Base-by-base conservation (phyloP, 78 protist genomes). In the Bigelowiella natans region DNA sequence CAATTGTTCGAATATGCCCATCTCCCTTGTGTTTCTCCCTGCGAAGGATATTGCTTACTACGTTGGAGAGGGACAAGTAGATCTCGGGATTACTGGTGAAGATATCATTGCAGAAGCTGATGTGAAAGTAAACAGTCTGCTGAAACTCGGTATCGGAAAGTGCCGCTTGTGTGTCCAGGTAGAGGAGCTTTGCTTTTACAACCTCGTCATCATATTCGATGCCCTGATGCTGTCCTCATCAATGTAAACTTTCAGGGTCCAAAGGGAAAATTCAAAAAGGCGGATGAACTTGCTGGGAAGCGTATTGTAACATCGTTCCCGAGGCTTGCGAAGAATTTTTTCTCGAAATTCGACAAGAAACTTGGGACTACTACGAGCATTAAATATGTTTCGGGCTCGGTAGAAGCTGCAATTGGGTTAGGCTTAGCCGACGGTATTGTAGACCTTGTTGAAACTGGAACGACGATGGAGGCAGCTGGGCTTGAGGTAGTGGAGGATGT, bases 391-490 rank as follows among this genome's bases (percentile, higher is more conserved):
- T 40, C 92, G 2, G 96, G 96, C 38, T 93, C 95, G 0, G 96
- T 94, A 1, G 96, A 94, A 88, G 96, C 89, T 30, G 94, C 94
- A 40, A 88, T 90, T 38, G 90, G 84, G 29, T 18, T 51, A 51
- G 90, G 90, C 18, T 82, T 88, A 34, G 86, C 88, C 3, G 84
- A 38, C 85, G 91, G 88, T 31, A 38, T 91, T 1, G 94, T 94
- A 28, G 96, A 94, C 40, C 34, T 94, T n/a, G 96, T 94, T 3
- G 96, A 94, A 83, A 91, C 96, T 2, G 96, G 96, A 1, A 91
- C 86, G 37, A 94, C 96, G 83, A 94, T 94, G 96, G 91, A 89
- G n/a, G 96, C 96, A 7, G 94, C 94, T 0, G 93, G 94, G 29
- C 90, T 94, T 18, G 85, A 85, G 37, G 86, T 36, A 1, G 92